Conservation (phyloP, 495 filamentous ascomycete species). For the Sporormia fimetaria region DNA sequence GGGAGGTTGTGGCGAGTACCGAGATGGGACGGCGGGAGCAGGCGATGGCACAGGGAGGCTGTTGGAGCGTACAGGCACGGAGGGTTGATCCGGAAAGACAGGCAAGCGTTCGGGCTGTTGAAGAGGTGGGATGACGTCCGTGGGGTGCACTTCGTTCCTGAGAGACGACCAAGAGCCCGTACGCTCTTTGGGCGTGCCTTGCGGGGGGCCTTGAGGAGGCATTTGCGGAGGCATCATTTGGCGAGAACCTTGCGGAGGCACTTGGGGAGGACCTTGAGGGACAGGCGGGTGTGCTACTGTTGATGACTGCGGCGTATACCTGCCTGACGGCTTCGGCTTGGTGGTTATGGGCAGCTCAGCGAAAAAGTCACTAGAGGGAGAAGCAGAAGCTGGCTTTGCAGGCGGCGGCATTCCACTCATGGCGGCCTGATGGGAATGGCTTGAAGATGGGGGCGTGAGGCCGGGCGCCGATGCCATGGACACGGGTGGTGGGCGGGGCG, state of each 20-base stretch:
- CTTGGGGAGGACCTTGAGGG: constrained; percentile 22
- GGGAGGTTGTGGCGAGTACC: constrained; percentile 24
- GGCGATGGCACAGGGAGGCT: constrained; percentile 24
- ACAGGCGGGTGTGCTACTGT: constrained; percentile 23
- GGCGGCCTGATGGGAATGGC: constrained; percentile 24
- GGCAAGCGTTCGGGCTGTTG: constrained; percentile 42
- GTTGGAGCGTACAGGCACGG: constrained; percentile 12
- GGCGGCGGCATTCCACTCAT: constrained; percentile 12
- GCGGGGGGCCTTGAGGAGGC: constrained; percentile 23
- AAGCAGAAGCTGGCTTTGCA: constrained; percentile 21
- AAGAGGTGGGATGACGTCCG: constrained; percentile 40
- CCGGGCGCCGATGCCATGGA: constrained; percentile 24
- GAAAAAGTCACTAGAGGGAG: constrained; percentile 55
- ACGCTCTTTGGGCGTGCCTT: constrained; percentile 21
- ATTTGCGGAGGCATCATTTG: no score
- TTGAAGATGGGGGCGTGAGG: constrained; percentile 30
- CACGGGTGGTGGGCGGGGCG: constrained; percentile 30
- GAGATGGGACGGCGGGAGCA: constrained; percentile 17
- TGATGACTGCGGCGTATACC: constrained; percentile 41
- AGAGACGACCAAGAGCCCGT: constrained; percentile 24
- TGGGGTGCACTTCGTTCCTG: constrained; percentile 25
- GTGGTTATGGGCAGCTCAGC: constrained; percentile 69
- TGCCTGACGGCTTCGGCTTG: constrained; percentile 45
- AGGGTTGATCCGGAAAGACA: constrained; percentile 38
- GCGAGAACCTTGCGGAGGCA: no score